phyloP scores from a whole-genome alignment of 2,329 filamentous ascomycete genomes.

The Metarhizium robertsii region DNA sequence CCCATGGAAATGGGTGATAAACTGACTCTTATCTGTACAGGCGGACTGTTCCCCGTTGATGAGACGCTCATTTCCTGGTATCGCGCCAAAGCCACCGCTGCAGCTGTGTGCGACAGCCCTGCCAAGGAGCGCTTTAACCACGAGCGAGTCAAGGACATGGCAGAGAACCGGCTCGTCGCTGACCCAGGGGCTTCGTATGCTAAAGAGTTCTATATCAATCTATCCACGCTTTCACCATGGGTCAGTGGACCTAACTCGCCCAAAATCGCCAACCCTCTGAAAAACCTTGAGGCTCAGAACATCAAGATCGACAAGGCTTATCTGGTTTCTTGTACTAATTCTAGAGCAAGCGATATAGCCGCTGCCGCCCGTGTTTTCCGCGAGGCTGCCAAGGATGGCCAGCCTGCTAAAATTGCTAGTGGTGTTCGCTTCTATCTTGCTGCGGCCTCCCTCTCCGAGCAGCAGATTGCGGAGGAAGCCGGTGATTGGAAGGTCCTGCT shows the following conservation, averaged over 20 bases:
- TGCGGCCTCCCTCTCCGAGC: slow-evolving; percentile 72
- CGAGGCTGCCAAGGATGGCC: slow-evolving; percentile 41
- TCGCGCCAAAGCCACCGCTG: slow-evolving; percentile 62
- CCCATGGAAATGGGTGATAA: not conserved
- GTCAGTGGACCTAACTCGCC: slow-evolving; percentile 86
- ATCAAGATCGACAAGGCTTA: slow-evolving; percentile 68
- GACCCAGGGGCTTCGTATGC: slow-evolving; percentile 74
- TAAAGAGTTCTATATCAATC: slow-evolving; percentile 72
- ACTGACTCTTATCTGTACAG: not conserved
- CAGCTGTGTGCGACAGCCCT: slow-evolving; percentile 40
- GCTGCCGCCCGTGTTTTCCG: slow-evolving; percentile 60
- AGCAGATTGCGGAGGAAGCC: slow-evolving; percentile 63
- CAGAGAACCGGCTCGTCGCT: slow-evolving; percentile 55
- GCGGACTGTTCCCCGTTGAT: slow-evolving; percentile 64
- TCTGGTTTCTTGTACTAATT: slow-evolving; percentile 85
- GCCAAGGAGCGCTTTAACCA: slow-evolving; percentile 55
- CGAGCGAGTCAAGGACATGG: slow-evolving; percentile 60
- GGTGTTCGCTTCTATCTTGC: slow-evolving; percentile 84
- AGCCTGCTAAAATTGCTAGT: slow-evolving; percentile 57
- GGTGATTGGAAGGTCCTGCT: slow-evolving; percentile 81
- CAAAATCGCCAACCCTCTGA: slow-evolving; percentile 72
- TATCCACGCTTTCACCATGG: slow-evolving; percentile 75
- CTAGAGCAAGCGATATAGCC: slow-evolving; percentile 57
- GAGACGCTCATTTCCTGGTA: slow-evolving; percentile 62
- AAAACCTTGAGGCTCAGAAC: slow-evolving; percentile 54